These are phyloP conservation scores for Adansonia gregorii DNA, from an alignment of 441 rosid species.

Conservation along the genomic window DNA sequence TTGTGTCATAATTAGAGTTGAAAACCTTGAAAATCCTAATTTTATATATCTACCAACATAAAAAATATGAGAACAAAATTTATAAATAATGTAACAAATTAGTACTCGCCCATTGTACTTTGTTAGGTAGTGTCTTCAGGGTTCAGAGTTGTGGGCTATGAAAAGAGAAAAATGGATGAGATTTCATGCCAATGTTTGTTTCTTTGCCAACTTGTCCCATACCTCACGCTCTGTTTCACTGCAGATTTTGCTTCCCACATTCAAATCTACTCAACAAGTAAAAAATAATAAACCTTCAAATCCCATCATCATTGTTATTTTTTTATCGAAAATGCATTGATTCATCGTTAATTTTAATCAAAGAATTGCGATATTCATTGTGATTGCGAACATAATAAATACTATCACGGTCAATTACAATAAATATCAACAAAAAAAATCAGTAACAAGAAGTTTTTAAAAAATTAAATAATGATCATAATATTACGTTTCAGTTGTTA, in stretches of 20 bases:
- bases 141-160: neutral
- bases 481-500: no score
- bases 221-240: constrained; percentile 21
- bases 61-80: constrained; percentile 2
- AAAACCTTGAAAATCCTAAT: neutral
- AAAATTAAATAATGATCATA: no score
- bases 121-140: neutral
- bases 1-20: neutral
- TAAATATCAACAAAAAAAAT: no score
- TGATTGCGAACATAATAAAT: no score
- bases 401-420: no score
- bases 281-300: no score
- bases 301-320: no score
- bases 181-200: constrained; percentile 22
- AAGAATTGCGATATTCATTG: no score
- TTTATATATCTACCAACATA: neutral
- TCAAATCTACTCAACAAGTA: neutral
- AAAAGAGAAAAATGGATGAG: neutral
- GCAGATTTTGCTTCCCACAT: constrained; percentile 29
- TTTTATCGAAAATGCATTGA: no score
- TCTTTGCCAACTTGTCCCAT: constrained; percentile 22
- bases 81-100: neutral
- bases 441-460: no score
- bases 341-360: no score
- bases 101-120: neutral